phyloP scores from a whole-genome alignment of 2,329 filamentous ascomycete species.

The Phialophora verrucosa region DNA sequence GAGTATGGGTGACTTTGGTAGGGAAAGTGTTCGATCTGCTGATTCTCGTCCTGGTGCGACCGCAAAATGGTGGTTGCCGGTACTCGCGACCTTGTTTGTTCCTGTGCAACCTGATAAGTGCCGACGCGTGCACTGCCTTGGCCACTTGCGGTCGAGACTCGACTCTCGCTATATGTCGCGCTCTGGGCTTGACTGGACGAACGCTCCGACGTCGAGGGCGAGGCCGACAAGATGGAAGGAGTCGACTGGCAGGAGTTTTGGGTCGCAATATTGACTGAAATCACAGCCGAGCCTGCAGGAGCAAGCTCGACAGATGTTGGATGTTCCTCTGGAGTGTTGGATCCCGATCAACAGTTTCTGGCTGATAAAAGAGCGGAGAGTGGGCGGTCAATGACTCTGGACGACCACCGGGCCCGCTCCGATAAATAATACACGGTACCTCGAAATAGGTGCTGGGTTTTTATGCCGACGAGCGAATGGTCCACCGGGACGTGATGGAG shows the following conservation, averaged over 20 bases:
- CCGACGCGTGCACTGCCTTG: constrained; percentile 17
- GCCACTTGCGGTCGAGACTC: constrained; percentile 26
- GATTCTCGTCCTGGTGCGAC: constrained; percentile 22
- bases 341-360: constrained; percentile 17
- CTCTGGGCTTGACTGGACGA: constrained; percentile 25
- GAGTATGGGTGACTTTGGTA: constrained; percentile 21
- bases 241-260: constrained; percentile 26
- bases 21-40: constrained; percentile 9
- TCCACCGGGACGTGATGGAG: constrained; percentile 16
- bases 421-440: constrained; percentile 29
- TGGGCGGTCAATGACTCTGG: constrained; percentile 23
- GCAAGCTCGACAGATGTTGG: constrained; percentile 33
- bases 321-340: constrained; percentile 11
- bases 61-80: constrained; percentile 13
- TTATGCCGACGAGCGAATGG: constrained; percentile 16
- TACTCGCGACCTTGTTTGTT: constrained; percentile 16
- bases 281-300: constrained; percentile 31
- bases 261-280: constrained; percentile 36
- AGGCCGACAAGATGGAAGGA: constrained; percentile 25
- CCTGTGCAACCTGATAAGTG: constrained; percentile 22
- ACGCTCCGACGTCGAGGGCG: constrained; percentile 23
- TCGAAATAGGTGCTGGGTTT: constrained; percentile 29
- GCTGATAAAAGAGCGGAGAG: constrained; percentile 24
- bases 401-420: constrained; percentile 25
- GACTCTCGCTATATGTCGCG: constrained; percentile 24